phyloP scores from a whole-genome alignment of 495 filamentous ascomycete species.

The Aspergillus sclerotiicarbonarius region DNA sequence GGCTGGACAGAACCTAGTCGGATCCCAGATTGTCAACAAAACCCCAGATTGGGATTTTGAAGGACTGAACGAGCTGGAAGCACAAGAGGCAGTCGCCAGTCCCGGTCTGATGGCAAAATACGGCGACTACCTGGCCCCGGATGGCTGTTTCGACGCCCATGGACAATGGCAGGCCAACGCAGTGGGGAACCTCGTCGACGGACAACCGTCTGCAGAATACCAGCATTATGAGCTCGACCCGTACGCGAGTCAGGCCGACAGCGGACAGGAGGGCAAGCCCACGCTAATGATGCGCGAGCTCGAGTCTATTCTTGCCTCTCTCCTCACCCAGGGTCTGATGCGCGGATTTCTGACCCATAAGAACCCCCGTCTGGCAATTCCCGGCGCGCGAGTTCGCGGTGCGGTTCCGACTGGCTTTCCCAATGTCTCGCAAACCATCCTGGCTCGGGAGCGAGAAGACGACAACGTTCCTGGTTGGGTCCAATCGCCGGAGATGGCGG shows the following conservation, averaged over 20 bases:
- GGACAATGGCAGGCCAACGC: constrained; percentile 32
- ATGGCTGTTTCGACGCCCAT: constrained; percentile 35
- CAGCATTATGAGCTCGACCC: constrained; percentile 43
- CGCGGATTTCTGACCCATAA: constrained; percentile 81
- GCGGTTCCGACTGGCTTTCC: constrained; percentile 64
- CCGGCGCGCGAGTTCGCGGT: constrained; percentile 66
- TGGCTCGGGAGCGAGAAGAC: constrained; percentile 38
- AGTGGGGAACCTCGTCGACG: constrained; percentile 29
- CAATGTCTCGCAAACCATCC: constrained; percentile 58
- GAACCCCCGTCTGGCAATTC: constrained; percentile 73
- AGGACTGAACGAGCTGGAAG: constrained; percentile 15
- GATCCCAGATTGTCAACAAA: constrained; percentile 35
- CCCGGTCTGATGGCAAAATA: constrained; percentile 27
- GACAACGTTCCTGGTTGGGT: constrained; percentile 58
- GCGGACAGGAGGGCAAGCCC: constrained; percentile 41
- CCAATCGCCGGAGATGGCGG: constrained; percentile 23
- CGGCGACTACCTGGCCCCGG: constrained; percentile 37
- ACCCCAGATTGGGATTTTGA: constrained; percentile 35
- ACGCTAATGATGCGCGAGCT: constrained; percentile 60
- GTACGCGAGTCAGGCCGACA: constrained; percentile 25
- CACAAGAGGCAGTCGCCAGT: constrained; percentile 13
- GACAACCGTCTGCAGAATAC: constrained; percentile 45
- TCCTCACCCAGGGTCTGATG: constrained; percentile 80
- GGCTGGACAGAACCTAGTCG: constrained; percentile 19
- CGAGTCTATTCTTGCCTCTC: constrained; percentile 72